These are phyloP conservation scores for Ormosia semicastrata DNA, from an alignment of 306 rosid species.

Conservation along the genomic window DNA sequence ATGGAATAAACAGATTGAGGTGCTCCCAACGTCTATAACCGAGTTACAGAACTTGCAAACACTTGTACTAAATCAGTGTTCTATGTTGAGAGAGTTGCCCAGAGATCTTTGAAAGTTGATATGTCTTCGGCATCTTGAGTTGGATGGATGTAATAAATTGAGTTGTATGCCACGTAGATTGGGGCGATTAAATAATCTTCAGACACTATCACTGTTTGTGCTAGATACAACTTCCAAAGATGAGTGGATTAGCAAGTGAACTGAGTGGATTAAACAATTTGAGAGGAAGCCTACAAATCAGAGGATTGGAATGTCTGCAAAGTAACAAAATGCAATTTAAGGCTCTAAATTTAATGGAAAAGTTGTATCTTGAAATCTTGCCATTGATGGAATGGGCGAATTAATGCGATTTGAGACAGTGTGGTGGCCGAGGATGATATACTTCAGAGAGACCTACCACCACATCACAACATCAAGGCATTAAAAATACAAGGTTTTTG, in stretches of 20 bases:
- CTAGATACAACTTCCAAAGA: not conserved
- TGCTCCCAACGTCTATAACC: not conserved
- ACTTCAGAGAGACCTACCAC: not conserved
- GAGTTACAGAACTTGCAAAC: not conserved
- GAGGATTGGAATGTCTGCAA: not conserved
- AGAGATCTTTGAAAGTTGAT: not conserved
- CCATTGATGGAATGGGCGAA: not conserved
- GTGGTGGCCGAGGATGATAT: not conserved
- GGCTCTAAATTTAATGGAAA: not conserved
- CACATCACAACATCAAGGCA: not conserved
- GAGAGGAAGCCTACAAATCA: not conserved
- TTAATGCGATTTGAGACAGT: not conserved
- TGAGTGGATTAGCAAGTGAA: not conserved
- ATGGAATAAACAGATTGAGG: not conserved
- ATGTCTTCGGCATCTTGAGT: slow-evolving; percentile 1
- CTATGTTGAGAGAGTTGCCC: not conserved
- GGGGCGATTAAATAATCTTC: not conserved
- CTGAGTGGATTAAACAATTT: not conserved
- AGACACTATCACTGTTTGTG: not conserved
- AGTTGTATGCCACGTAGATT: not conserved
- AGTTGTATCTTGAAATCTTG: not conserved
- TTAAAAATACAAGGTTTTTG: fast-evolving
- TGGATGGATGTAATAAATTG: not conserved
- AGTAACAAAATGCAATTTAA: not conserved
- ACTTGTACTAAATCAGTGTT: not conserved